phyloP scores from a whole-genome alignment of 768 basidiomycete species.

The Kwoniella heveanensis region DNA sequence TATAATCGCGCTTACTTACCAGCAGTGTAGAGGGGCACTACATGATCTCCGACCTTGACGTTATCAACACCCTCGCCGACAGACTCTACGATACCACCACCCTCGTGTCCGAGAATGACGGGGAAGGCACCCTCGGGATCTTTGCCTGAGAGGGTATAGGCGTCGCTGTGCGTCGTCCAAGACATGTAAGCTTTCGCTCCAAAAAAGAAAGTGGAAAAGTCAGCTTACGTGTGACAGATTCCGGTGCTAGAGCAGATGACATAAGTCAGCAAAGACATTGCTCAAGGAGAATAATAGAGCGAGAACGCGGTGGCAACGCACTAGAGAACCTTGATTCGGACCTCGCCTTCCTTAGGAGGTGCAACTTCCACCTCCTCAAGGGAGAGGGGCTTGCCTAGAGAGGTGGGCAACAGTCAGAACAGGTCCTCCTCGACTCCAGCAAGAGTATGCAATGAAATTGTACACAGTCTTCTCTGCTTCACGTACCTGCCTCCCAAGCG shows the following conservation, averaged over 20 bases:
- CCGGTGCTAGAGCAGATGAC: slow-evolving; percentile 65
- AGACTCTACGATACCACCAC: slow-evolving; percentile 72
- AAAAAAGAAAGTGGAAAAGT: not conserved
- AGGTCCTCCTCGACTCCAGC: too few relatives aligned
- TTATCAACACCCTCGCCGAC: slow-evolving; percentile 91
- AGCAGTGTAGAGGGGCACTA: slow-evolving; percentile 93
- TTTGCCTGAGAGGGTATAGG: slow-evolving; percentile 92
- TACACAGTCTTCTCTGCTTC: slow-evolving; percentile 32
- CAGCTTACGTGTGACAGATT: slow-evolving; percentile 82
- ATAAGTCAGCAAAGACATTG: slow-evolving; percentile 4
- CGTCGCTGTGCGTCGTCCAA: slow-evolving; percentile 61
- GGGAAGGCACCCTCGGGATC: slow-evolving; percentile 95
- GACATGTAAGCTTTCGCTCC: not conserved
- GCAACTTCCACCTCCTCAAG: slow-evolving; percentile 92
- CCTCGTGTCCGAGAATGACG: slow-evolving; percentile 88
- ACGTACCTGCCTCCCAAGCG: slow-evolving; percentile 90
- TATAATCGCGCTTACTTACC: slow-evolving; percentile 62
- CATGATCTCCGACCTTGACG: slow-evolving; percentile 85
- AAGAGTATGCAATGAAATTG: too few relatives aligned
- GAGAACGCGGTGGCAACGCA: slow-evolving; percentile 27
- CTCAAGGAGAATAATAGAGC: too few relatives aligned
- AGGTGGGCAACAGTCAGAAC: not conserved
- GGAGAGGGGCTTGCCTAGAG: slow-evolving; percentile 61
- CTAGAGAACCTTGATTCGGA: slow-evolving; percentile 86
- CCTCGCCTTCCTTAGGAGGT: slow-evolving; percentile 85